Evolutionary conservation across 2,329 filamentous ascomycete genomes (phyloP).

Genomic region (Cladorrhinum sp.): DNA sequence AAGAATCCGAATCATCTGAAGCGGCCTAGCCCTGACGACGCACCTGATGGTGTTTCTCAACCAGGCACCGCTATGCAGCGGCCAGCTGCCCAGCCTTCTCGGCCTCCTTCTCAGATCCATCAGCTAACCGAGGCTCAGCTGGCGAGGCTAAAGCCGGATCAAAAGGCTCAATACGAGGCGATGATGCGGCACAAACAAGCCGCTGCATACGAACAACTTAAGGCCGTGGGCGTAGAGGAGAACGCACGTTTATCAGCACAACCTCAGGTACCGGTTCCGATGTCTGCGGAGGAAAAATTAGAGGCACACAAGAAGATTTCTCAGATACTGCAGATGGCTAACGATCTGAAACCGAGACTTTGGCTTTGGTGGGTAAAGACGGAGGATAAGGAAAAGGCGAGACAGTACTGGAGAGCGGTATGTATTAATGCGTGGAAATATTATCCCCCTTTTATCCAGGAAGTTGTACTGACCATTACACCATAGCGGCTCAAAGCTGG

Average conservation of each 20-base stretch:
- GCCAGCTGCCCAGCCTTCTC: slow-evolving; percentile 31
- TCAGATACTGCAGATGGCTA: slow-evolving; percentile 41
- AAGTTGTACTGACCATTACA: slow-evolving; percentile 8
- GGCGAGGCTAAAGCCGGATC: slow-evolving; percentile 43
- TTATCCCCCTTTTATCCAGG: neutral
- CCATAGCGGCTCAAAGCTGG: slow-evolving; percentile 50
- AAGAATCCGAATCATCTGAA: slow-evolving; percentile 54
- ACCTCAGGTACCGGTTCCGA: slow-evolving; percentile 43
- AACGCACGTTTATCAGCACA: slow-evolving; percentile 23
- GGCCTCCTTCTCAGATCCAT: slow-evolving; percentile 22
- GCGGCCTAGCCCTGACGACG: slow-evolving; percentile 49
- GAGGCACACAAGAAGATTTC: slow-evolving; percentile 45
- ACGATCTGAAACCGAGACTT: slow-evolving; percentile 44
- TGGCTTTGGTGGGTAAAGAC: slow-evolving; percentile 47
- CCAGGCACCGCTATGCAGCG: slow-evolving; percentile 25
- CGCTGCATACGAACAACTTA: neutral
- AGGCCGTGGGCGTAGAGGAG: neutral
- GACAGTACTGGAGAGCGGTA: slow-evolving; percentile 53
- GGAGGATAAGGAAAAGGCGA: slow-evolving; percentile 48
- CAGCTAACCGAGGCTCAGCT: slow-evolving; percentile 39
- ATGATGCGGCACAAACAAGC: slow-evolving; percentile 33
- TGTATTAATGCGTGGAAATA: slow-evolving; percentile 29
- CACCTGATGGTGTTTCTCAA: slow-evolving; percentile 32
- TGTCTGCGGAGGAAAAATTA: slow-evolving; percentile 43
- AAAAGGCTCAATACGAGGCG: slow-evolving; percentile 45